Evolutionary conservation across 2,329 filamentous ascomycete genomes (phyloP), one percentile per base, ranked within the genome.

Genomic region (Graphilbum sp.): DNA sequence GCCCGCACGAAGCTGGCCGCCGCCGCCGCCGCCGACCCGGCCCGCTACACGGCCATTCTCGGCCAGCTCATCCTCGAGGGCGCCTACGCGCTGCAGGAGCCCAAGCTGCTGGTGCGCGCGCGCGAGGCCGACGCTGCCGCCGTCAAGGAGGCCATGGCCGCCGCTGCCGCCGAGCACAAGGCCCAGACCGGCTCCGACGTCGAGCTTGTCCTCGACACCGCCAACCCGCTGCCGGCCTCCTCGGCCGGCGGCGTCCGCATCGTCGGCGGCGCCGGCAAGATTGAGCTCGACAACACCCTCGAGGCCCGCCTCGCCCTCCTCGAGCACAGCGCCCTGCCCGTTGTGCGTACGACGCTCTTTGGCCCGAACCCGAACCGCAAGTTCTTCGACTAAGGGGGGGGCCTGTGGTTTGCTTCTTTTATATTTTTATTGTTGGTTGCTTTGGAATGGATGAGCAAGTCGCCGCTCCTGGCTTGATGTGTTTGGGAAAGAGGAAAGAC

Each of bases 251-350:
- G 90, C 51, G 69, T 93, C 41, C 58, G 72, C 41, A 75, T 98
- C 47, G 62, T 93, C 39, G 85, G 87, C 46, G 79, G 81, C 48
- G 69, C 69, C 47, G 90, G 90, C 56, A 95, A 88, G 70, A 96
- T 98, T 56, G 86, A 94, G 52, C 88, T 98, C 60, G 87, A 95
- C 72, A 96, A 98, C 67, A 96, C 90, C 39, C 82, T 96, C 49
- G 90, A 96, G 57, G 82, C 93, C 56, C 78, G 90, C 48, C 67
- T 98, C 59, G 73, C 72, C 52, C 68, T 96, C 43, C 74, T 96
- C 47, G 80, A 94, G 62, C 77, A 79, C 41, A 81, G 82, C 48
- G 82, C 84, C 37, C 72, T 95, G 41, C 90, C 90, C 13, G 76
- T 76, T 33, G 78, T 98, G 52, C 74, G 90, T 53, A 73, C 81